These are phyloP conservation scores for Suillus brevipes DNA, from an alignment of 768 basidiomycete genomes.

Conservation along the genomic window DNA sequence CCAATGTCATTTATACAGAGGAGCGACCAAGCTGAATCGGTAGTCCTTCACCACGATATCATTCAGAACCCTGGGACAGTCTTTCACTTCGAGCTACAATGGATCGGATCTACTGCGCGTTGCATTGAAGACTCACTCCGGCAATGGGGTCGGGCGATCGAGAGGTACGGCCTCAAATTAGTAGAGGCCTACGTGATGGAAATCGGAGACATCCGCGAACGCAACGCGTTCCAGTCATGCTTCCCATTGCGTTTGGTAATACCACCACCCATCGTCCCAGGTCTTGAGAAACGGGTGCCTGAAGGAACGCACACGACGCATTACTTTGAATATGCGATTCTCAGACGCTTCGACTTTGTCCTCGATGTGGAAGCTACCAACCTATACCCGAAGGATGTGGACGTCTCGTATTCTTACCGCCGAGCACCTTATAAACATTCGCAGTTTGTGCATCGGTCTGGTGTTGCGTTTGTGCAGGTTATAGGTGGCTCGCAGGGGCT, in stretches of 20 bases:
- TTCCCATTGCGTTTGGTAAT: slow-evolving; percentile 79
- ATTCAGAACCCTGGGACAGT: slow-evolving; percentile 94
- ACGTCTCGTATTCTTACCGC: slow-evolving; percentile 89
- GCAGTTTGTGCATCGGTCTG: slow-evolving; percentile 90
- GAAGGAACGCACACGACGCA: slow-evolving; percentile 64
- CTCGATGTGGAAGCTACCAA: slow-evolving; percentile 78
- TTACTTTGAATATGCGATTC: slow-evolving; percentile 81
- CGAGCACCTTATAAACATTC: slow-evolving; percentile 75
- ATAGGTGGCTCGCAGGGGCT: slow-evolving; percentile 78
- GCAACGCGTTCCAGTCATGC: slow-evolving; percentile 91
- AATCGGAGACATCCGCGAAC: slow-evolving; percentile 81
- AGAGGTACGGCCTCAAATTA: slow-evolving; percentile 86
- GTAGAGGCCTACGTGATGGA: slow-evolving; percentile 94
- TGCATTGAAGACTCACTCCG: slow-evolving; percentile 87
- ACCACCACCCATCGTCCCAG: slow-evolving; percentile 68
- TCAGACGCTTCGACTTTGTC: slow-evolving; percentile 79
- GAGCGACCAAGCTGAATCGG: slow-evolving; percentile 86
- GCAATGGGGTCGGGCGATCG: slow-evolving; percentile 78
- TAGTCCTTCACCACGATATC: slow-evolving; percentile 89
- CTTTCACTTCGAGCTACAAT: slow-evolving; percentile 96
- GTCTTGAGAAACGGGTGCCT: slow-evolving; percentile 66
- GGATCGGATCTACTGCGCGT: slow-evolving; percentile 92
- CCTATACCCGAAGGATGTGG: slow-evolving; percentile 77
- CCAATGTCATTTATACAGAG: slow-evolving; percentile 41
- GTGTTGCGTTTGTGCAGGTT: slow-evolving; percentile 89